Evolutionary conservation across 2,329 filamentous ascomycete genomes (phyloP).

Genomic region (Aspergillus sp.): DNA sequence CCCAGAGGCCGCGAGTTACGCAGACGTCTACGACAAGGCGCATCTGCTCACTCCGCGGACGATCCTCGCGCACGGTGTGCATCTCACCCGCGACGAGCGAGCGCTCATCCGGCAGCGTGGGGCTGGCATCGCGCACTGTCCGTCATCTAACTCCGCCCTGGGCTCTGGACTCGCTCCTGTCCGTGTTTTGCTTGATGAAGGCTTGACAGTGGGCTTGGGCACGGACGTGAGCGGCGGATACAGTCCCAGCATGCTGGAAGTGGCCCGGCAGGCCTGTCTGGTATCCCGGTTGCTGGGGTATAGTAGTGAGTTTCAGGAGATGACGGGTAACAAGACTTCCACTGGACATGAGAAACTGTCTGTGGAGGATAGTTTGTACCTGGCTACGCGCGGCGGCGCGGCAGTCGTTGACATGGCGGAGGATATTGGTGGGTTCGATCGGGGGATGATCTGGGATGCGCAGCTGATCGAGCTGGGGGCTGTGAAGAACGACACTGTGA

Average conservation of each 20-base stretch:
- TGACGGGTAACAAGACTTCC: slow-evolving; percentile 20
- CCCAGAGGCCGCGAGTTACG: slow-evolving; percentile 54
- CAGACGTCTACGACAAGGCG: slow-evolving; percentile 72
- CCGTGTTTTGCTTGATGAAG: slow-evolving; percentile 68
- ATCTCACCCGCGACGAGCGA: slow-evolving; percentile 67
- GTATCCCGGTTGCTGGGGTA: slow-evolving; percentile 66
- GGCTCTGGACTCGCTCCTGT: slow-evolving; percentile 77
- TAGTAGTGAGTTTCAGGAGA: slow-evolving; percentile 39
- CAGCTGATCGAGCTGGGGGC: slow-evolving; percentile 69
- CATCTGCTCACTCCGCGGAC: slow-evolving; percentile 69
- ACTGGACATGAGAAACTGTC: slow-evolving; percentile 62
- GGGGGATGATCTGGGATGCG: slow-evolving; percentile 88
- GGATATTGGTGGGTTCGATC: slow-evolving; percentile 75
- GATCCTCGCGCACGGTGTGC: slow-evolving; percentile 81
- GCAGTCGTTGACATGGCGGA: slow-evolving; percentile 70
- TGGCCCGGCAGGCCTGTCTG: slow-evolving; percentile 75
- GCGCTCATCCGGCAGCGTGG: slow-evolving; percentile 58
- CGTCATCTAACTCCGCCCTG: slow-evolving; percentile 78
- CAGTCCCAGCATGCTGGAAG: slow-evolving; percentile 74
- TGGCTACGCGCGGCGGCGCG: slow-evolving; percentile 86
- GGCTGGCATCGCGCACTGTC: slow-evolving; percentile 77
- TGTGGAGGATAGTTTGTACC: slow-evolving; percentile 81
- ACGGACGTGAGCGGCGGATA: slow-evolving; percentile 92
- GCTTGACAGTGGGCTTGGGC: slow-evolving; percentile 77
- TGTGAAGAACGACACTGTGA: background rate